Percentiles rank a stretch among this genome's conserved stretches.
Conservation (phyloP, 208 protist species). For the Phytomonas francai region DNA sequence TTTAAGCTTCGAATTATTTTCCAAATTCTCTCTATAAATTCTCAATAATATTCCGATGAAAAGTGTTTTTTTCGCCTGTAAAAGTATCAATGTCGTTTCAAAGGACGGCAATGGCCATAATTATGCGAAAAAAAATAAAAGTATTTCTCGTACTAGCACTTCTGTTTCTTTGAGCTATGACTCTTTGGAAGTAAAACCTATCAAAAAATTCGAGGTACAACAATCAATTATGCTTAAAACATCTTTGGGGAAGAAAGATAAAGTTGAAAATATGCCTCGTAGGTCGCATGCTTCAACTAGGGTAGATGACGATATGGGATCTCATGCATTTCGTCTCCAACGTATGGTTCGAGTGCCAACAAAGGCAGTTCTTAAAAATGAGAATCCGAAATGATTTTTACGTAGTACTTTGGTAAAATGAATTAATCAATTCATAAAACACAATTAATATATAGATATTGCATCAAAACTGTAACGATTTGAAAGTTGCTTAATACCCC, state of each 20-base stretch:
- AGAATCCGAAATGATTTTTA: neutral
- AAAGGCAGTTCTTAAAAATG: neutral
- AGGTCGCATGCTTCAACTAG: neutral
- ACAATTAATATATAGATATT: neutral
- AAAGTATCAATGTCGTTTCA: neutral
- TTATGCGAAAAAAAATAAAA: neutral
- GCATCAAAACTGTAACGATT: neutral
- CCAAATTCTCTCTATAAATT: neutral
- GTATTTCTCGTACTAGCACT: neutral
- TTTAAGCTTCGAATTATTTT: constrained; percentile 1
- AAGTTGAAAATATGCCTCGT: neutral
- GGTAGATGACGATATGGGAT: neutral
- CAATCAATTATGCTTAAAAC: neutral
- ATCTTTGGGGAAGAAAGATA: neutral
- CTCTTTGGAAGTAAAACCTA: neutral
- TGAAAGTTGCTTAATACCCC: neutral
- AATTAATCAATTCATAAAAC: neutral
- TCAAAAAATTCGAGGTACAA: neutral
- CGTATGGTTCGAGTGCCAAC: neutral
- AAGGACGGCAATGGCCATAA: neutral
- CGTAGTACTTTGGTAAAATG: neutral
- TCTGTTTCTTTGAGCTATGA: neutral
- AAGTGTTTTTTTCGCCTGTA: neutral
- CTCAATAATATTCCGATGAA: neutral
- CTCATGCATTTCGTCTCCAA: neutral